phyloP scores from a whole-genome alignment of 345 rosid genomes.

The Brassica incana region DNA sequence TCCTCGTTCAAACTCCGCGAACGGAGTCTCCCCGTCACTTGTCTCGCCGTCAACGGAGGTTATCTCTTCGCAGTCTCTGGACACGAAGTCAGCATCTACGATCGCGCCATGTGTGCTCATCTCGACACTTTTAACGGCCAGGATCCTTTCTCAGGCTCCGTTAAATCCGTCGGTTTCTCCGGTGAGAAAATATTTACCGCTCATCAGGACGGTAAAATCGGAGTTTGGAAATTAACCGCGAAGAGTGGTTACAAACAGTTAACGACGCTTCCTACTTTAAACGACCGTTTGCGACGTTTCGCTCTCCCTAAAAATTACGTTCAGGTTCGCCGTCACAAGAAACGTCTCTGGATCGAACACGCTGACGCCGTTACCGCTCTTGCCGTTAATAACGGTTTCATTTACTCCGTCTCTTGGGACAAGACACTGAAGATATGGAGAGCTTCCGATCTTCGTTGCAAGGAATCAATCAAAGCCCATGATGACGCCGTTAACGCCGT shows the following conservation, averaged over 20 bases:
- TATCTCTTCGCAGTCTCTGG: conserved; percentile 64
- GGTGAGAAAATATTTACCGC: conserved; percentile 68
- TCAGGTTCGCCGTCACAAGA: conserved; percentile 71
- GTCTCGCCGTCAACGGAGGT: conserved; percentile 56
- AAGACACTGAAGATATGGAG: conserved; percentile 78
- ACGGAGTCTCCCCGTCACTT: conserved; percentile 53
- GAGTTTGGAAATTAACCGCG: conserved; percentile 66
- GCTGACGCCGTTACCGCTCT: conserved; percentile 84
- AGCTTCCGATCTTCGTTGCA: conserved; percentile 62
- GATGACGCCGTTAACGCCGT: conserved; percentile 88
- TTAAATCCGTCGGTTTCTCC: conserved; percentile 60
- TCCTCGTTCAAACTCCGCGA: conserved; percentile 46
- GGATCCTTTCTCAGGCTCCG: conserved; percentile 65
- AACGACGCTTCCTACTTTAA: conserved; percentile 68
- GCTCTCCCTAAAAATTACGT: conserved; percentile 81
- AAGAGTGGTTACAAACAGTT: conserved; percentile 46
- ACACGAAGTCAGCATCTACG: conserved; percentile 69
- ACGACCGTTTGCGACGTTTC: conserved; percentile 71
- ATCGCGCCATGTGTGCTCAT: conserved; percentile 43
- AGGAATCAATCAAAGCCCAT: conserved; percentile 74
- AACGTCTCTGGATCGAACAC: conserved; percentile 82
- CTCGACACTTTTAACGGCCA: conserved; percentile 50
- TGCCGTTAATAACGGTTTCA: conserved; percentile 53
- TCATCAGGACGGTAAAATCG: conserved; percentile 85
- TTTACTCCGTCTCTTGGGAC: conserved; percentile 93